Conservation (phyloP, 345 rosid species). For the Nasturtium officinale region DNA sequence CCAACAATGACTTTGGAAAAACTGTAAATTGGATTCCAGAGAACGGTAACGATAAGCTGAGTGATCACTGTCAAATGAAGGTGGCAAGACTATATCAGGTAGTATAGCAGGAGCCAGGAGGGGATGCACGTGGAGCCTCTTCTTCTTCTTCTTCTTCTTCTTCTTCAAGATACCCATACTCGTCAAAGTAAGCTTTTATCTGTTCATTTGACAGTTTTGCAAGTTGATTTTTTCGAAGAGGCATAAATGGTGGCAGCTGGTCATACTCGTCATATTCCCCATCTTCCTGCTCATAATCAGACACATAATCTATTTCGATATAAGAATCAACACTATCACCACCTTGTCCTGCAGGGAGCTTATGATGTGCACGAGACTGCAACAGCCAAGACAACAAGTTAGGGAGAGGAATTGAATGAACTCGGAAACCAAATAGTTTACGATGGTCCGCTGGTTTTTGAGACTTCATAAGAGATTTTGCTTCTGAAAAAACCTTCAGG, state of each 20-base stretch:
- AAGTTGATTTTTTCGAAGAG: constrained; percentile 73
- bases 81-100: constrained; percentile 86
- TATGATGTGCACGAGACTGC: constrained; percentile 89
- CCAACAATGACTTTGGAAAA: constrained; percentile 76
- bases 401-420: constrained; percentile 78
- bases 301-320: constrained; percentile 69
- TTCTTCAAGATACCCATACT: constrained; percentile 59
- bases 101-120: constrained; percentile 66
- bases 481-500: constrained; percentile 77
- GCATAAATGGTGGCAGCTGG: constrained; percentile 88
- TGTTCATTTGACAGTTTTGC: constrained; percentile 81
- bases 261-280: constrained; percentile 77
- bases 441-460: constrained; percentile 71
- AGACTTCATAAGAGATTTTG: constrained; percentile 67
- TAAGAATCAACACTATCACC: constrained; percentile 76
- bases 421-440: constrained; percentile 78
- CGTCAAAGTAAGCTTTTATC: constrained; percentile 76
- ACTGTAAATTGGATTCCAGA: constrained; percentile 75
- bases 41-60: constrained; percentile 83
- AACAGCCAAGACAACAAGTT: constrained; percentile 84
- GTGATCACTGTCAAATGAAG: constrained; percentile 77
- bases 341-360: constrained; percentile 71
- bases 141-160: constrained; percentile 83
- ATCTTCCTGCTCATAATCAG: constrained; percentile 77
- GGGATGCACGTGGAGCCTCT: constrained; percentile 67